Evolutionary conservation across 2,329 filamentous ascomycete genomes (phyloP).

Genomic region (Monilinia fructicola): DNA sequence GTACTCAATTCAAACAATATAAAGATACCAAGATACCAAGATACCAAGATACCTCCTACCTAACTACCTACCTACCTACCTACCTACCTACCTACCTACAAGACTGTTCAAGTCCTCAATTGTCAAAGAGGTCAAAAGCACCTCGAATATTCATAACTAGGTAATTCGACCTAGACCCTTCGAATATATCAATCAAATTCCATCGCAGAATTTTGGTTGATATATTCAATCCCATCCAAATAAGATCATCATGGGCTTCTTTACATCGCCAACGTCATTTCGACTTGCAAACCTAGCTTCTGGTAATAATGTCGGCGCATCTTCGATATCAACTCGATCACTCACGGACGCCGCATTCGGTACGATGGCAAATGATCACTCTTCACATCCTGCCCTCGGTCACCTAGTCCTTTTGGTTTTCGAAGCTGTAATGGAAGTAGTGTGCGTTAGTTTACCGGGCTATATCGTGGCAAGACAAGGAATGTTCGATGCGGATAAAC

Average conservation of each 20-base stretch:
- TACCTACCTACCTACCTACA: not conserved
- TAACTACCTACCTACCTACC: not conserved
- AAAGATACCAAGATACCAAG: not conserved
- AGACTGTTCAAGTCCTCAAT: not conserved
- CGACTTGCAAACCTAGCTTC: slow-evolving; percentile 42
- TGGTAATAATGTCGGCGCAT: slow-evolving; percentile 32
- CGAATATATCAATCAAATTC: not conserved
- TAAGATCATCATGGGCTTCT: slow-evolving; percentile 43
- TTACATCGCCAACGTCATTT: slow-evolving; percentile 50
- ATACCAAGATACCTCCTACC: not conserved
- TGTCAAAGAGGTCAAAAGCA: slow-evolving; percentile 18
- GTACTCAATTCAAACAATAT: no score
- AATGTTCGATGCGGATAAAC: slow-evolving; percentile 92
- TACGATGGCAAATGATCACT: slow-evolving; percentile 33
- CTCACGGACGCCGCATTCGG: slow-evolving; percentile 34
- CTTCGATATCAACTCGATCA: slow-evolving; percentile 29
- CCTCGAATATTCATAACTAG: slow-evolving; percentile 3
- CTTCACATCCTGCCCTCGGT: slow-evolving; percentile 48
- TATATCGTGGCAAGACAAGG: slow-evolving; percentile 89
- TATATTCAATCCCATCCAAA: not conserved
- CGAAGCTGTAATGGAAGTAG: slow-evolving; percentile 90
- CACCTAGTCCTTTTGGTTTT: slow-evolving; percentile 60
- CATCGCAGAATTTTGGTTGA: not conserved
- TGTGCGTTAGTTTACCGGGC: slow-evolving; percentile 90
- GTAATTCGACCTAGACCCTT: no score